These are phyloP conservation scores for Amphirosellinia nigrospora DNA, from an alignment of 495 filamentous ascomycete genomes.

Conservation along the genomic window DNA sequence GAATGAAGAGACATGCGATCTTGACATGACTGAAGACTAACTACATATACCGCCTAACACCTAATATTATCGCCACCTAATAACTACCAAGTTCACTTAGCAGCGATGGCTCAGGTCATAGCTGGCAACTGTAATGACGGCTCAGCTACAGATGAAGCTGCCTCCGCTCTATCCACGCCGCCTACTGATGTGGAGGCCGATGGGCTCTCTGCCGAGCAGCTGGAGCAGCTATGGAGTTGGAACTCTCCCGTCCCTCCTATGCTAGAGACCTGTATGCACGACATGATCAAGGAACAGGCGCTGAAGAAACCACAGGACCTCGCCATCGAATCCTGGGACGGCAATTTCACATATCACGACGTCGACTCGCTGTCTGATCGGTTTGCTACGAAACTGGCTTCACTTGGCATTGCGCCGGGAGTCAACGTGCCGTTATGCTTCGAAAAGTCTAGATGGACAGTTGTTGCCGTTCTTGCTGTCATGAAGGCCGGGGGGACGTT, in stretches of 20 bases:
- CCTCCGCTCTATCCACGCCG: constrained; percentile 37
- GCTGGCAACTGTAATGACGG: constrained; percentile 26
- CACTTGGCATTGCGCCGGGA: constrained; percentile 53
- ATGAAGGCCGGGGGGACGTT: constrained; percentile 59
- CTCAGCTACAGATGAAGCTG: constrained; percentile 33
- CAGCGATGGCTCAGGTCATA: background rate
- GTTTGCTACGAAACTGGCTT: constrained; percentile 52
- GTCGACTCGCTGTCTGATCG: constrained; percentile 55
- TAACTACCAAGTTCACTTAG: background rate
- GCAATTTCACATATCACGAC: constrained; percentile 61
- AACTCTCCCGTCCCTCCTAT: constrained; percentile 47
- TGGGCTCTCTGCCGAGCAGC: constrained; percentile 34
- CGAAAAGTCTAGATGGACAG: constrained; percentile 61
- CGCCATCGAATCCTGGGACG: constrained; percentile 63
- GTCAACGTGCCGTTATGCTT: constrained; percentile 59
- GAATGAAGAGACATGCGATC: background rate
- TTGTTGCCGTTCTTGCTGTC: constrained; percentile 59
- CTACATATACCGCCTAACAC: background rate
- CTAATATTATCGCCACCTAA: background rate
- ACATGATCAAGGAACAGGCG: constrained; percentile 44
- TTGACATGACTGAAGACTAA: background rate
- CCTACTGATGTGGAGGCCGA: constrained; percentile 39
- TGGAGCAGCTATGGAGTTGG: constrained; percentile 49
- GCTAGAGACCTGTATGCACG: constrained; percentile 47
- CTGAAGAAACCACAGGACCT: constrained; percentile 33